Base-by-base conservation (phyloP, 164 flowering plant genomes). In the Vitis rupestris region DNA sequence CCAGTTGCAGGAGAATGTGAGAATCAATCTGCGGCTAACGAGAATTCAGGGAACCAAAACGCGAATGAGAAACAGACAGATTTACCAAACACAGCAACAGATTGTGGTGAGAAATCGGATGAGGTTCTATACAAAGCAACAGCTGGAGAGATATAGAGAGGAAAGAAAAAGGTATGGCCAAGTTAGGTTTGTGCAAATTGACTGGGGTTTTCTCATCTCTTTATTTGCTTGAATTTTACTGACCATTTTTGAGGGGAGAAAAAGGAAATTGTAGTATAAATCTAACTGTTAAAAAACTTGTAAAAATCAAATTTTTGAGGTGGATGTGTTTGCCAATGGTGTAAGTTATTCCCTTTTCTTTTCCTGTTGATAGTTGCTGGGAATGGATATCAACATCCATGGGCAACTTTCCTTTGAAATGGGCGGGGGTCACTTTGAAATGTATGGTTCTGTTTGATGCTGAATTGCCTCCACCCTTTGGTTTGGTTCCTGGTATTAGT, bases 1-100 rank as follows among this genome's bases (percentile, higher is more conserved):
- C 27, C 58, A 13, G 59, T 53, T 17, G 50, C 59, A 55, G 63
- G 30, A 17, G 64, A 49, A 49, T 15, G 52, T 48, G 67, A 76
- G 50, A 49, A 14, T 48, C 70, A 29, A 52, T n/a, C 27, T 31
- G 47, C 27, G 17, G 66, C 10, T 8, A 30, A 71, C 49, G 29
- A 66, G n/a, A 56, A 29, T 51, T 29, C 31, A 47, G 50, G 57
- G 17, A 13, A 19, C 23, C 60, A n/a, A 44, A 68, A 44, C 51
- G 8, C 10, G 30, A 15, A 47, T 47, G 59, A 63, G 30, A 49
- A 66, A 44, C 44, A 62, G 15, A 19, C 13, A 29, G 64, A 68
- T 53, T 3, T 58, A 10, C 37, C 60, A 29, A 77, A 37, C 13
- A 51, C 14, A n/a, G 55, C 9, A 23, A 50, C 47, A 16, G 63